phyloP scores from a whole-genome alignment of 257 asterid genomes.

The Oldenlandia corymbosa region DNA sequence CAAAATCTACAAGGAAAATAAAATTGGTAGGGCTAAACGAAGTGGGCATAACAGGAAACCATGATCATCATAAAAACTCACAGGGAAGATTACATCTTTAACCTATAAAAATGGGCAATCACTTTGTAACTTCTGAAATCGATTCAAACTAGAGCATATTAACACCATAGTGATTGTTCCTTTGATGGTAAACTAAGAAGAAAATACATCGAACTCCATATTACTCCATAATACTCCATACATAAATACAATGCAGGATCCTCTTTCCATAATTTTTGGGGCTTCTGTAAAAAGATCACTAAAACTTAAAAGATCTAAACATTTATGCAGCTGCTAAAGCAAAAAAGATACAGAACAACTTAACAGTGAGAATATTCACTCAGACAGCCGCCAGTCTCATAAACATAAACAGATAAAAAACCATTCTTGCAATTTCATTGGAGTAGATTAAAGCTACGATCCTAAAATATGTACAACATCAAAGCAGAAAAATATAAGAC shows the following conservation, averaged over 20 bases:
- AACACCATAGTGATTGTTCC: slow-evolving; percentile 2
- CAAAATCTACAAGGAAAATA: background rate
- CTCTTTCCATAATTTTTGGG: background rate
- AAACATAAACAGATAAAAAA: background rate
- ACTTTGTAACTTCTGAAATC: background rate
- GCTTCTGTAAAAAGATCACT: background rate
- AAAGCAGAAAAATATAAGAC: background rate
- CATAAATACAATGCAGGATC: background rate
- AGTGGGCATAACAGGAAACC: background rate
- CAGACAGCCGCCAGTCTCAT: background rate
- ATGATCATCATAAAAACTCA: background rate
- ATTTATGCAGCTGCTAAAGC: background rate
- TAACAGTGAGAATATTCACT: background rate
- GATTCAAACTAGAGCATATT: background rate
- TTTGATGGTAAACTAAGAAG: background rate
- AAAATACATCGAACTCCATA: background rate
- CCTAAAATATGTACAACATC: background rate
- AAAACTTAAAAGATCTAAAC: background rate
- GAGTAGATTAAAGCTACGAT: background rate
- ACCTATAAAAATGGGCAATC: background rate
- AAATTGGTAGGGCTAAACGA: background rate
- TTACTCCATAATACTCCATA: no score
- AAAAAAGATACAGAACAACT: background rate
- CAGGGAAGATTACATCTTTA: background rate
- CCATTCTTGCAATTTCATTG: slow-evolving; percentile 1